Evolutionary conservation across 2,329 filamentous ascomycete genomes (phyloP).

Genomic region (Lojkania enalia): DNA sequence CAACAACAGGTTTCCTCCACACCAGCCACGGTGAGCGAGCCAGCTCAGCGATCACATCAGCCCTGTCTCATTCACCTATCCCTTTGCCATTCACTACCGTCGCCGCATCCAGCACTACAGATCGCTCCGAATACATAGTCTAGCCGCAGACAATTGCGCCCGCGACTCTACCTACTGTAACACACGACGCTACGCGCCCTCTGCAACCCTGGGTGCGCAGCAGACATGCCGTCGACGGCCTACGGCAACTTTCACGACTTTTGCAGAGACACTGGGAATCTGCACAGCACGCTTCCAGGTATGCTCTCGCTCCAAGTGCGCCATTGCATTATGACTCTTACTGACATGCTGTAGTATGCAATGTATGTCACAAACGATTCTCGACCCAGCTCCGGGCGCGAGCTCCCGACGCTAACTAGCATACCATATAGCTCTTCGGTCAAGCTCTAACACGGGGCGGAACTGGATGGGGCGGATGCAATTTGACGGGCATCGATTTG

Average conservation of each 20-base stretch:
- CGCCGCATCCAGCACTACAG: slow-evolving; percentile 14
- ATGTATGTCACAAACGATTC: slow-evolving; percentile 44
- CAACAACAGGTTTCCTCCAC: slow-evolving; percentile 12
- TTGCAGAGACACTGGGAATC: slow-evolving; percentile 54
- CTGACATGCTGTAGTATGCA: slow-evolving; percentile 49
- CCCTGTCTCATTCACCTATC: slow-evolving; percentile 17
- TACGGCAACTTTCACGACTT: slow-evolving; percentile 50
- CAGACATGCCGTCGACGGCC: slow-evolving; percentile 33
- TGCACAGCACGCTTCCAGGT: slow-evolving; percentile 46
- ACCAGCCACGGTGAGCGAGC: slow-evolving; percentile 5
- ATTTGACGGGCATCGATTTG: slow-evolving; percentile 74
- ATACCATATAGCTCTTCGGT: slow-evolving; percentile 63
- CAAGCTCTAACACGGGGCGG: slow-evolving; percentile 61
- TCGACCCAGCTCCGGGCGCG: slow-evolving; percentile 11
- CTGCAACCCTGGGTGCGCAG: slow-evolving; percentile 11
- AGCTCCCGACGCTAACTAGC: slow-evolving; percentile 31
- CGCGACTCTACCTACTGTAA: slow-evolving; percentile 1
- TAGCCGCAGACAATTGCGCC: slow-evolving; percentile 8
- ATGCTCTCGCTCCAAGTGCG: slow-evolving; percentile 15
- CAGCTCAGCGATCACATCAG: slow-evolving; percentile 9
- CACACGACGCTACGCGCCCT: slow-evolving; percentile 30
- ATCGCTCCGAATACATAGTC: slow-evolving; percentile 2
- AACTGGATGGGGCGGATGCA: slow-evolving; percentile 68
- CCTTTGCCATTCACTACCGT: slow-evolving; percentile 20
- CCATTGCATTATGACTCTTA: slow-evolving; percentile 19